Percentiles rank a stretch among this genome's conserved stretches.
These are phyloP conservation scores for Nothophoma quercina DNA, from an alignment of 2,329 filamentous ascomycete genomes.

Conservation along the genomic window DNA sequence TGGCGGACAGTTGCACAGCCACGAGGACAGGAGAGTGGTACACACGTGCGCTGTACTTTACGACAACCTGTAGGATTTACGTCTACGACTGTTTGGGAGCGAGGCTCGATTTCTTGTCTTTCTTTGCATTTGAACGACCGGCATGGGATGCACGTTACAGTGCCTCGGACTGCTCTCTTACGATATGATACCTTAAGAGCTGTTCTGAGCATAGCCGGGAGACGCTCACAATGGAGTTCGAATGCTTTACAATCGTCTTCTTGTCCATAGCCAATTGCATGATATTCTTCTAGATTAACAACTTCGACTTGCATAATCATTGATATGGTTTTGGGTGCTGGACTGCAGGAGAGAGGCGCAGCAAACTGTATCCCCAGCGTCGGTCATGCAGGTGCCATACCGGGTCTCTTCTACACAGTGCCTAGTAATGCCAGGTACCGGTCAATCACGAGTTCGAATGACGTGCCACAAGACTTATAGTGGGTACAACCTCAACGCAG, in stretches of 20 bases:
- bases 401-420: not conserved
- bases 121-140: slow-evolving; percentile 44
- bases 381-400: not conserved
- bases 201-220: slow-evolving; percentile 36
- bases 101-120: slow-evolving; percentile 47
- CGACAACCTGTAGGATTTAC: slow-evolving; percentile 43
- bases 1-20: slow-evolving; percentile 31
- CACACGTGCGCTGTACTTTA: slow-evolving; percentile 36
- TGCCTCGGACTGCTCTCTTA: slow-evolving; percentile 26
- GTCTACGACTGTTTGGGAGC: slow-evolving; percentile 48
- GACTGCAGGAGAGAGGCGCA: not conserved
- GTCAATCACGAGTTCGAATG: slow-evolving; percentile 2
- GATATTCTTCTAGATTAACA: slow-evolving; percentile 6
- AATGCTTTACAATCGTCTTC: slow-evolving; percentile 30
- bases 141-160: slow-evolving; percentile 29
- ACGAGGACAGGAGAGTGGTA: slow-evolving; percentile 26
- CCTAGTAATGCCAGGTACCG: not conserved
- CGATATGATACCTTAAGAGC: slow-evolving; percentile 35
- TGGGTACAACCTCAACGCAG: slow-evolving; percentile 11
- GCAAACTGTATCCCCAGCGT: not conserved
- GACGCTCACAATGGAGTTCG: slow-evolving; percentile 47
- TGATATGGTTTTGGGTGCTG: not conserved
- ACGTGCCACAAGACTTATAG: slow-evolving; percentile 6
- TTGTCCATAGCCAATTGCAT: slow-evolving; percentile 32
- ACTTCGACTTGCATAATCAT: not conserved